phyloP scores from a whole-genome alignment of 2,329 filamentous ascomycete species.

The Pestalotiopsis sp. region DNA sequence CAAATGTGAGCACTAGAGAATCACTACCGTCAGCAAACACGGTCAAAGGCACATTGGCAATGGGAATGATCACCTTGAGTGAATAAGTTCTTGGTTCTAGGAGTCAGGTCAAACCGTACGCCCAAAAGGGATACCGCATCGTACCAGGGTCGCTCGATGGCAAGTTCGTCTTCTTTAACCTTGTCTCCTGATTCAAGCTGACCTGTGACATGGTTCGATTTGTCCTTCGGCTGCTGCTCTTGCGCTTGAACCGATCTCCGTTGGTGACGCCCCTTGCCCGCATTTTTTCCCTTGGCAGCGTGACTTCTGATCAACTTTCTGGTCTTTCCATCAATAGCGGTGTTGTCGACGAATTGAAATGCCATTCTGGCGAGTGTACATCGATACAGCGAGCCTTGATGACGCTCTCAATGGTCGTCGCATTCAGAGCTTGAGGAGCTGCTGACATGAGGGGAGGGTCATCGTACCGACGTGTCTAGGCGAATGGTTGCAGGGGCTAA shows the following conservation, averaged over 20 bases:
- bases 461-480: no score
- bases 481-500: no score
- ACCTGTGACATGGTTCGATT: not conserved
- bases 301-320: conserved; percentile 22
- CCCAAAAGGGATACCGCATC: not conserved
- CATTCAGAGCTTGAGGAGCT: no score
- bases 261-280: conserved; percentile 4
- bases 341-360: conserved; percentile 22
- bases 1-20: conserved; percentile 7
- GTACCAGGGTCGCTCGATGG: not conserved
- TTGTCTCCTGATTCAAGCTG: not conserved
- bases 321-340: conserved; percentile 17
- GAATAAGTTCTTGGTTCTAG: not conserved
- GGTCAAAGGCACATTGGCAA: not conserved
- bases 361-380: conserved; percentile 10
- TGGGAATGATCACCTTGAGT: not conserved
- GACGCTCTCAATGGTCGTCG: not conserved
- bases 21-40: not conserved
- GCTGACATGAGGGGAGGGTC: no score
- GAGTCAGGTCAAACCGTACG: not conserved
- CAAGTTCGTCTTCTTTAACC: not conserved
- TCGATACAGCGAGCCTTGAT: not conserved
- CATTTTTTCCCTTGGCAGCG: conserved; percentile 24
- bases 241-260: not conserved
- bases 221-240: not conserved